These are phyloP conservation scores for Paecilomyces sp. DNA, from an alignment of 2,329 filamentous ascomycete genomes.

Conservation along the genomic window DNA sequence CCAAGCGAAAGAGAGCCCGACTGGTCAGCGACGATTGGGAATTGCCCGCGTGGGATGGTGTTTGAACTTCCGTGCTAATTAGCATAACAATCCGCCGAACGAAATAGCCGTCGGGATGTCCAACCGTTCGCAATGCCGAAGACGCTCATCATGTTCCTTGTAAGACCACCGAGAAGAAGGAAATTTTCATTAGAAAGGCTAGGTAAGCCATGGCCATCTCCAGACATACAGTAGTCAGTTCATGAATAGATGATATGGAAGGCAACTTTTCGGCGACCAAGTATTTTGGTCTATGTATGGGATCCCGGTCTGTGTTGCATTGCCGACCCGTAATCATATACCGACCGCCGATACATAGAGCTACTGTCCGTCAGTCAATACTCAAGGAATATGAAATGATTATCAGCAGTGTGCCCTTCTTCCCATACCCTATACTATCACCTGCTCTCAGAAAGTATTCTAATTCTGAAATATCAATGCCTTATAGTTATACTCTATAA, in stretches of 20 bases:
- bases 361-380: too few species aligned
- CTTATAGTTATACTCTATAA: too few species aligned
- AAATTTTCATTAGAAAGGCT: not conserved
- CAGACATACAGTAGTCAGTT: not conserved
- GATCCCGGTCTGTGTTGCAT: too few species aligned
- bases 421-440: too few species aligned
- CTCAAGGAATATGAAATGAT: too few species aligned
- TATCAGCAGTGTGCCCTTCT: too few species aligned
- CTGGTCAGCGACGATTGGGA: not conserved
- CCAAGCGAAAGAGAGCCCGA: not conserved
- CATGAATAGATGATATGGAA: not conserved
- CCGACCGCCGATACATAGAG: too few species aligned
- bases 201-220: not conserved
- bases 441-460: too few species aligned
- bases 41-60: not conserved
- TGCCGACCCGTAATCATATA: too few species aligned
- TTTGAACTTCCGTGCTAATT: not conserved
- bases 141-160: not conserved
- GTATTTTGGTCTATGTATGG: not conserved
- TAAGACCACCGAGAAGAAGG: not conserved
- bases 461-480: too few species aligned
- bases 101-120: not conserved
- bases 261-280: not conserved
- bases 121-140: not conserved
- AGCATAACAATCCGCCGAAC: not conserved